Evolutionary conservation across 257 asterid genomes (phyloP).

Genomic region (Solanum appendiculatum): DNA sequence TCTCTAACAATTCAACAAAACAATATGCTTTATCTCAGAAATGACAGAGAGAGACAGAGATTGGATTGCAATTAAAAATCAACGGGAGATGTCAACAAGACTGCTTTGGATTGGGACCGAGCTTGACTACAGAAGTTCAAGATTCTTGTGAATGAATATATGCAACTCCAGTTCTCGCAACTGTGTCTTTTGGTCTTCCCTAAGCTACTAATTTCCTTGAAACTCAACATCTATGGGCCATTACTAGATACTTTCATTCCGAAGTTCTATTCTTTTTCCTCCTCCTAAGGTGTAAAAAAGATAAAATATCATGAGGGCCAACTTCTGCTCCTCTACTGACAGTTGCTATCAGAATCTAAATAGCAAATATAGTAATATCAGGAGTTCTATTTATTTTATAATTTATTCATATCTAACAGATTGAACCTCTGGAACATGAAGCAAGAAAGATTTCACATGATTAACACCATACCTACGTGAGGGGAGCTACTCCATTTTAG

Average conservation of each 20-base stretch:
- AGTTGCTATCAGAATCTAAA: neutral
- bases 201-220: neutral
- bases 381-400: neutral
- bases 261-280: neutral
- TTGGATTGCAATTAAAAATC: neutral
- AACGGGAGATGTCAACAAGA: neutral
- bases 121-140: neutral
- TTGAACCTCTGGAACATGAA: neutral
- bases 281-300: neutral
- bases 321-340: neutral
- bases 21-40: neutral
- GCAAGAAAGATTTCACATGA: neutral
- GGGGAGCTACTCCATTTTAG: constrained; percentile 78
- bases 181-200: neutral
- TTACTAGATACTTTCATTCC: neutral
- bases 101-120: neutral
- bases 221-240: neutral
- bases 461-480: constrained; percentile 66
- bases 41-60: neutral
- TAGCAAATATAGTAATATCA: neutral
- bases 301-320: neutral
- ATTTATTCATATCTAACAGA: neutral
- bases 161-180: neutral
- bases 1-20: neutral
- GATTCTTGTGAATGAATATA: neutral